phyloP scores from a whole-genome alignment of 1,284 basidiomycete genomes.

The Meira nashicola region DNA sequence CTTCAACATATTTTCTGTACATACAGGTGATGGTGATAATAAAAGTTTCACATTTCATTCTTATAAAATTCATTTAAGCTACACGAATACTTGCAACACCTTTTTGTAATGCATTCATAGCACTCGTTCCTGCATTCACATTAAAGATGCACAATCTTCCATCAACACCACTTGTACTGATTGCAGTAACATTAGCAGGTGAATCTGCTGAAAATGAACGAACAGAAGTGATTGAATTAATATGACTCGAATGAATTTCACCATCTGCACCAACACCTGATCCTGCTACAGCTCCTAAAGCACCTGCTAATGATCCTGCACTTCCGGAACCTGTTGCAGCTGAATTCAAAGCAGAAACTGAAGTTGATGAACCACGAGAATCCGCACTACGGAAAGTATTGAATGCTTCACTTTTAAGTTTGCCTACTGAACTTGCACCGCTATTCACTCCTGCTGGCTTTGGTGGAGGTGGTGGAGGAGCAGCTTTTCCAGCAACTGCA shows the following conservation, averaged over 20 bases:
- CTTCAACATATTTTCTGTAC: too few species aligned
- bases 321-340: slow-evolving; percentile 21
- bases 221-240: slow-evolving; percentile 89
- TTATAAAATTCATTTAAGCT: too few species aligned
- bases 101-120: slow-evolving; percentile 32
- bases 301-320: slow-evolving; percentile 60
- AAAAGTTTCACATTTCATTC: too few species aligned
- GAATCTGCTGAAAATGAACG: slow-evolving; percentile 53
- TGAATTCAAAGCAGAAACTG: background rate
- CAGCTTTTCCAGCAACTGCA: slow-evolving; percentile 33
- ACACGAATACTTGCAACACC: slow-evolving; percentile 38
- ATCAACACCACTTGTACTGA: slow-evolving; percentile 92
- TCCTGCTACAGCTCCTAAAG: slow-evolving; percentile 58
- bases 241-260: slow-evolving; percentile 70
- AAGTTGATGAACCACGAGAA: slow-evolving; percentile 63
- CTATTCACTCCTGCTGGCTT: slow-evolving; percentile 28
- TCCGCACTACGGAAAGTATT: slow-evolving; percentile 92
- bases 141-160: slow-evolving; percentile 90
- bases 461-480: slow-evolving; percentile 46
- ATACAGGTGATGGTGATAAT: too few species aligned
- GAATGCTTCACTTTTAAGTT: slow-evolving; percentile 90
- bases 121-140: slow-evolving; percentile 58
- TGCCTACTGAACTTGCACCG: slow-evolving; percentile 60
- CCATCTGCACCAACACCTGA: slow-evolving; percentile 66
- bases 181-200: slow-evolving; percentile 60